A percentile compares a stretch with the other conserved stretches of the same genome.
These are phyloP conservation scores for Candida mesenterica DNA, from an alignment of 1,139 yeast species.

Conservation along the genomic window DNA sequence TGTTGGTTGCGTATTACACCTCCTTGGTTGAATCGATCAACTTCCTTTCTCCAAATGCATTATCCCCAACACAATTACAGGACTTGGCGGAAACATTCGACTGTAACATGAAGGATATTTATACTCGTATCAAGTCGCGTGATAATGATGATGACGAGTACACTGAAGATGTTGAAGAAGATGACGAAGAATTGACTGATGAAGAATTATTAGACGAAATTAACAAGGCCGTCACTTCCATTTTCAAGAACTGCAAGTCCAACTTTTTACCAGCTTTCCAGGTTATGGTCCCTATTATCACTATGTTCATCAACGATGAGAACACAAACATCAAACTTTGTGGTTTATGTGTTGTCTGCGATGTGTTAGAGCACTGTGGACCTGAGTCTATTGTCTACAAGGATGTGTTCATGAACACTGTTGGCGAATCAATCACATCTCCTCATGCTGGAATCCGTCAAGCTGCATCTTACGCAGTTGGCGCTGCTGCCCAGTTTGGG, in stretches of 20 bases:
- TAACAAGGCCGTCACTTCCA: slow-evolving; percentile 70
- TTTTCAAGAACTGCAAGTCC: slow-evolving; percentile 63
- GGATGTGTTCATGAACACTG: slow-evolving; percentile 59
- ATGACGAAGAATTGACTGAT: slow-evolving; percentile 84
- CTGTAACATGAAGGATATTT: slow-evolving; percentile 63
- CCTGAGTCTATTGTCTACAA: slow-evolving; percentile 61
- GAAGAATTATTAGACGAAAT: slow-evolving; percentile 87
- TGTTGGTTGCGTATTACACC: slow-evolving; percentile 73
- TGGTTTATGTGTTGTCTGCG: slow-evolving; percentile 79
- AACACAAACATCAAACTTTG: slow-evolving; percentile 69
- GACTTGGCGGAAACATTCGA: slow-evolving; percentile 60
- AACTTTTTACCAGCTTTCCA: slow-evolving; percentile 68
- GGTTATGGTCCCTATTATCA: slow-evolving; percentile 52
- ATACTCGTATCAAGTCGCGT: slow-evolving; percentile 69
- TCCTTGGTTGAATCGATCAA: slow-evolving; percentile 69
- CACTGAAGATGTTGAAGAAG: slow-evolving; percentile 72
- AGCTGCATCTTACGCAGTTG: slow-evolving; percentile 82
- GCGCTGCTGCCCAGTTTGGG: slow-evolving; percentile 81
- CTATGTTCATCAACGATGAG: slow-evolving; percentile 59
- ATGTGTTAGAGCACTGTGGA: slow-evolving; percentile 77
- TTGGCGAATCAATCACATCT: slow-evolving; percentile 63
- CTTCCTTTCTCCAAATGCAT: slow-evolving; percentile 60
- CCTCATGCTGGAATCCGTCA: slow-evolving; percentile 80
- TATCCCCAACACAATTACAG: slow-evolving; percentile 57
- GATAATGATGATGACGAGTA: slow-evolving; percentile 72